Base-by-base conservation (phyloP, 2,329 filamentous ascomycete species). In the Beauveria sp. region DNA sequence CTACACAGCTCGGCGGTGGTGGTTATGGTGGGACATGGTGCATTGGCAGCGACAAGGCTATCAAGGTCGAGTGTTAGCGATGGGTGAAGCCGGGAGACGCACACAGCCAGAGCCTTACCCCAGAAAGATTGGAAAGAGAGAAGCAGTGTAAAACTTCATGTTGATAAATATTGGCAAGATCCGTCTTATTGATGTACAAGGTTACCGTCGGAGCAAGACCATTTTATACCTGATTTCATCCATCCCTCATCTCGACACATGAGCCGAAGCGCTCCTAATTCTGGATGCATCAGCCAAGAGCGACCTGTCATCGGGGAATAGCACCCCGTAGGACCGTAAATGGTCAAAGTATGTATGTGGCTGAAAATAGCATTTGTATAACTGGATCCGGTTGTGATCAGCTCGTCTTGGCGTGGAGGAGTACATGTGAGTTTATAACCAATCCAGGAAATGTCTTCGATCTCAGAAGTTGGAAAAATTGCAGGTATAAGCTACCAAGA, bases 21-120 rank as follows among this genome's bases (percentile, higher is more conserved):
- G 12, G 71, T 74, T 16, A 74, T 67, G 24, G 72, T 74, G 42
- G 74, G 74, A 49, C 74, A 76, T 6, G 61, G 58, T 1, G 62
- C 52, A 43, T 58, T 30, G 22, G 58, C 51, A 9, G 58, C 53
- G 9, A 26, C 49, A 20, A 60, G 42, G 49, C 46, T 46, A 38
- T 38, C 34, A 1, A 14, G 34, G 34, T 5, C 5, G 24, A 16
- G 43, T 8, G 5, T 20, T 38, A 38, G 18, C 12, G 18, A 28
- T 6, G 6, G 5, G 34, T 3, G 16, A 16, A 5, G 8, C 8
- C 24, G 52, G 26, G 18, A 2, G 45, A 40, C 3, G 20, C 28
- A 5, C 7, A 38, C 20, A 42, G 34, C 10, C 16, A 12, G n/a
- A 3, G 20, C 10, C 55, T 40, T 40, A 58, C 55, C 55, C 14